These are phyloP conservation scores for Neurospora africana DNA, from an alignment of 495 filamentous ascomycete species.

Conservation along the genomic window DNA sequence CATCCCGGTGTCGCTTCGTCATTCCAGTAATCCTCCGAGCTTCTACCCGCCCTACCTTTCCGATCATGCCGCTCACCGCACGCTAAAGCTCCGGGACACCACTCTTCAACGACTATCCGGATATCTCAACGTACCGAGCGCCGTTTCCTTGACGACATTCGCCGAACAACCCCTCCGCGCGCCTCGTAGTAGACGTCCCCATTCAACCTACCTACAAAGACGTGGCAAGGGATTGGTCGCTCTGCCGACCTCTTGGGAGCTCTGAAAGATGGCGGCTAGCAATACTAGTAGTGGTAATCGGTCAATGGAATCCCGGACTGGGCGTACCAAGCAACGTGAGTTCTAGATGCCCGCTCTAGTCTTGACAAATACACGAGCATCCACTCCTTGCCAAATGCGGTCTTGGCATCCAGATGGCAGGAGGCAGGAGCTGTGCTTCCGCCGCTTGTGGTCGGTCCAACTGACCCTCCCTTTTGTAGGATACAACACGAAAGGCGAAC, in stretches of 20 bases:
- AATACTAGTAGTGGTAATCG: conserved; percentile 36
- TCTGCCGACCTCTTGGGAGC: conserved; percentile 2
- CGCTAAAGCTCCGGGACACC: not conserved
- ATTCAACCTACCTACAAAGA: not conserved
- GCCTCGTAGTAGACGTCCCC: not conserved
- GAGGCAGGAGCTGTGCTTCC: conserved; percentile 1
- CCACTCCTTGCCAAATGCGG: not conserved
- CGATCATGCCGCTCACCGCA: not conserved
- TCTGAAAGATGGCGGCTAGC: conserved; percentile 37
- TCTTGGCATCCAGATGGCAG: not conserved
- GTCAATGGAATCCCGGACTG: conserved; percentile 67
- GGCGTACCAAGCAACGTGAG: conserved; percentile 72
- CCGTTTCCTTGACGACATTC: not conserved
- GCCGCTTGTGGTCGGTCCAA: conserved; percentile 7
- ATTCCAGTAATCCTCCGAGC: not conserved
- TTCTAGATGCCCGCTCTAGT: conserved; percentile 16
- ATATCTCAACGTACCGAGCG: not conserved
- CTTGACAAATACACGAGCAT: conserved; percentile 16
- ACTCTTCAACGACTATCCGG: not conserved
- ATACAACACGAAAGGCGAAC: conserved; percentile 83
- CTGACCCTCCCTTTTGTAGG: conserved; percentile 48
- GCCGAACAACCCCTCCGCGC: not conserved
- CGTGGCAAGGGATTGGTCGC: not conserved
- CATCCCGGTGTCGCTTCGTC: not conserved
- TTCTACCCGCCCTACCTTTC: not conserved